Evolutionary conservation across 1,284 basidiomycete genomes (phyloP), one percentile per base, ranked within the genome.

Genomic region (Ceratobasidium sp.): DNA sequence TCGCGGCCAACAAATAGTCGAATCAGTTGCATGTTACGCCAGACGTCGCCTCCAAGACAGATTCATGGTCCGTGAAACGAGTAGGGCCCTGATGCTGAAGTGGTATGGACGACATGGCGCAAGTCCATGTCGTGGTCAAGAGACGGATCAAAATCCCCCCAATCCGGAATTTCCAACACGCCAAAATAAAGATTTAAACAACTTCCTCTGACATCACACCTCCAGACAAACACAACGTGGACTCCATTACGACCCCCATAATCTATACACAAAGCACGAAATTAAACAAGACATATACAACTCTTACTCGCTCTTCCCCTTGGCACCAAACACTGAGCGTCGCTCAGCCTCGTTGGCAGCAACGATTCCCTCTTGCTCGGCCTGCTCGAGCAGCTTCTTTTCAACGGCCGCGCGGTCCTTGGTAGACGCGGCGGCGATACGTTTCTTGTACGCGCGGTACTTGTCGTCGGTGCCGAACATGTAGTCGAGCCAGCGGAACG

Each of bases 401-500:
- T 94, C 92, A 32, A 90, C 82, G 67, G 84, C 86, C 6, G 84
- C 84, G 76, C 85, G 84, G 80, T 92, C 79, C 56, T 82, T 83
- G 52, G 81, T 79, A 81, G 82, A 88, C 78, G 86, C 88, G 34
- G 85, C 85, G 34, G 82, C 81, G 19, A 95, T 84, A 51, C 90
- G 89, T 59, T 85, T 85, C 80, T 91, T 89, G 87, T 95, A 95
- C 57, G 88, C 90, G 25, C 86, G 89, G 86, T 96, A 97, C 87
- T 94, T 95, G 85, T 87, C 84, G 82, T 97, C 95, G 7, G 95
- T 97, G 79, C 95, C 95, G 82, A 93, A 91, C 80, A 95, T 85
- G 80, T 88, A 89, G 84, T 97, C 95, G 86, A 94, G 95, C 93
- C 94, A 97, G 73, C 95, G 90, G 90, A 97, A 97, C 19, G 92